Evolutionary conservation across 192 early-diverging fungal species (phyloP), one percentile per base, ranked within the genome.

Genomic region (Paraglomus brasilianum): DNA sequence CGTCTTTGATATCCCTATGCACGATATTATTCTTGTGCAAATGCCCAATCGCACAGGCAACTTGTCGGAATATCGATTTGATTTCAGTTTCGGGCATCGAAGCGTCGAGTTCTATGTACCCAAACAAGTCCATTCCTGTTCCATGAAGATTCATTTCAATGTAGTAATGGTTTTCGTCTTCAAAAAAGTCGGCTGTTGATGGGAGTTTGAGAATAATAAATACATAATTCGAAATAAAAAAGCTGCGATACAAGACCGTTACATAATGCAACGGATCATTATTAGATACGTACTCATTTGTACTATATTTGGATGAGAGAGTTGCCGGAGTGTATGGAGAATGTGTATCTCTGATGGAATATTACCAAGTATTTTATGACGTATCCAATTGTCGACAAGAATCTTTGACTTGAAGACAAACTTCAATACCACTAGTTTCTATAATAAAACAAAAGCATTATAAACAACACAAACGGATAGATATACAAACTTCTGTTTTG

Each of bases 1-100:
- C 93, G 60, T 94, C 93, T 74, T 94, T 94, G 74, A 94, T 93
- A 75, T 94, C 93, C 36, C 90, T 76, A 59, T 94, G 93, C 15
- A 89, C 87, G 72, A 92, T 88, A 38, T 82, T 82, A 53, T 85
- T 74, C 36, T 75, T 69, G 66, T 90, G 88, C 38, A 90, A 57
- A 73, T 89, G 86, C 48, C 74, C 45, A 11, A 90, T 80, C 7
- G 85, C 87, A 17, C 72, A 68, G 8, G 78, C 80, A 24, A 90
- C 74, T 69, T 88, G 88, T 21, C 72, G 52, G 48, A 89, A 89
- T 8, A 89, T 85, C 6, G 68, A 59, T 24, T 78, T 72, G 14
- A 87, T 82, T 71, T 85, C 80, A 71, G 74, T 63, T 75, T 84
- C 78, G 3, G 73, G 70, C 83, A 88, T 83, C 1, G 74, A 61